Conservation (phyloP, 805 yeast species). For the Starmerella etchellsii region DNA sequence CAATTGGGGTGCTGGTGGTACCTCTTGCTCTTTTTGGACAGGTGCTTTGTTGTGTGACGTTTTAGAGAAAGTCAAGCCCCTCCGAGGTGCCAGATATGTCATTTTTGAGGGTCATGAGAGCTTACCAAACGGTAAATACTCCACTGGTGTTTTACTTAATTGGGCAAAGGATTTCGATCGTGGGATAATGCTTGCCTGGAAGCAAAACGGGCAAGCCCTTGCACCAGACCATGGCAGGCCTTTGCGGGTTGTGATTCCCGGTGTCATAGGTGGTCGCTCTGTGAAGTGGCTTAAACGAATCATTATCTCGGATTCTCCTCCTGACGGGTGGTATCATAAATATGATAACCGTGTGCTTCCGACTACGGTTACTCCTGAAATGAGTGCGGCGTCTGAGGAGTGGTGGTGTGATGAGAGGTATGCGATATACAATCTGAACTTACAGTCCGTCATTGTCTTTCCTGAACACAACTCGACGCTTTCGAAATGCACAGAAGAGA, state of each 20-base stretch:
- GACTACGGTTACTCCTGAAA: constrained; percentile 29
- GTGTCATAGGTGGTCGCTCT: constrained; percentile 32
- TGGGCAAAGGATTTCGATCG: constrained; percentile 29
- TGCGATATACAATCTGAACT: constrained; percentile 28
- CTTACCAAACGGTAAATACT: constrained; percentile 20
- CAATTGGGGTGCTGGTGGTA: constrained; percentile 30
- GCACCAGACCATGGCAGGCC: constrained; percentile 31
- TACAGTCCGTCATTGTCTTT: constrained; percentile 27
- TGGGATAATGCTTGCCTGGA: constrained; percentile 27
- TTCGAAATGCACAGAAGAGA: not conserved
- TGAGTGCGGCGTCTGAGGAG: constrained; percentile 24
- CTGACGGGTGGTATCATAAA: constrained; percentile 30
- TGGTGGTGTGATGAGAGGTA: constrained; percentile 33
- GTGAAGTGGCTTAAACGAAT: constrained; percentile 30
- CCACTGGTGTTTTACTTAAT: constrained; percentile 26
- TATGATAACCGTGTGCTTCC: constrained; percentile 31
- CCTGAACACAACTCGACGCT: constrained; percentile 26
- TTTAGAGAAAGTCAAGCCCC: constrained; percentile 24
- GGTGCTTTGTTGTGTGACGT: constrained; percentile 27
- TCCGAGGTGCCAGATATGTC: constrained; percentile 24
- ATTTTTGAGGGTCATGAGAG: constrained; percentile 30
- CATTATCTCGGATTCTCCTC: constrained; percentile 26
- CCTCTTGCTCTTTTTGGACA: constrained; percentile 29
- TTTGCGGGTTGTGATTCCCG: constrained; percentile 29
- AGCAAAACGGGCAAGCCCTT: constrained; percentile 29